Percentiles rank a stretch among this genome's conserved stretches.
These are phyloP conservation scores for Carex myosuroides DNA, from an alignment of 176 grass and related monocot genomes.

Conservation along the genomic window DNA sequence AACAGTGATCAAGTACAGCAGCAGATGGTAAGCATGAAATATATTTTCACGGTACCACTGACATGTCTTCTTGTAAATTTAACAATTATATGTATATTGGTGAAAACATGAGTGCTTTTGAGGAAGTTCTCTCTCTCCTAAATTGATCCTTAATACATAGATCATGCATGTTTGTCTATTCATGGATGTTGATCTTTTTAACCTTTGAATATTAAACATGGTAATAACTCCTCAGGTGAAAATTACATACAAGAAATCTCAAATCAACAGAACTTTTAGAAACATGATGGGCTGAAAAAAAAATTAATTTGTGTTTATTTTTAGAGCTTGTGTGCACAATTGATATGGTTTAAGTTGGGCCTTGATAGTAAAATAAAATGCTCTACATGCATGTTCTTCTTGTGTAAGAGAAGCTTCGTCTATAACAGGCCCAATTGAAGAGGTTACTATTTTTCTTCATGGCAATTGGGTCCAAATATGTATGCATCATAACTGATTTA, in stretches of 20 bases:
- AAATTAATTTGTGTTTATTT: no score
- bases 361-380: background rate
- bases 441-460: background rate
- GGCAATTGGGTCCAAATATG: background rate
- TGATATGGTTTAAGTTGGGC: no score
- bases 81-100: background rate
- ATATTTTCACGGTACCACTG: background rate
- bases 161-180: background rate
- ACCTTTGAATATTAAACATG: no score
- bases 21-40: background rate
- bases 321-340: no score
- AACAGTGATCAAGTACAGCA: background rate
- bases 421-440: background rate
- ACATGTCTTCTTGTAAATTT: background rate
- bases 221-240: no score
- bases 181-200: background rate
- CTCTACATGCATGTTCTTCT: background rate
- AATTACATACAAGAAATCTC: no score
- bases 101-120: background rate
- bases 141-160: background rate
- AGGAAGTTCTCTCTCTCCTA: background rate
- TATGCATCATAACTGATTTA: no score
- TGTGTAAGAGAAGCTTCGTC: background rate
- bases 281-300: no score
- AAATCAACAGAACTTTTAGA: no score